A percentile compares a stretch with the other conserved stretches of the same genome.
Conservation (phyloP, 257 asterid species). For the Thymus quinquecostatus region DNA sequence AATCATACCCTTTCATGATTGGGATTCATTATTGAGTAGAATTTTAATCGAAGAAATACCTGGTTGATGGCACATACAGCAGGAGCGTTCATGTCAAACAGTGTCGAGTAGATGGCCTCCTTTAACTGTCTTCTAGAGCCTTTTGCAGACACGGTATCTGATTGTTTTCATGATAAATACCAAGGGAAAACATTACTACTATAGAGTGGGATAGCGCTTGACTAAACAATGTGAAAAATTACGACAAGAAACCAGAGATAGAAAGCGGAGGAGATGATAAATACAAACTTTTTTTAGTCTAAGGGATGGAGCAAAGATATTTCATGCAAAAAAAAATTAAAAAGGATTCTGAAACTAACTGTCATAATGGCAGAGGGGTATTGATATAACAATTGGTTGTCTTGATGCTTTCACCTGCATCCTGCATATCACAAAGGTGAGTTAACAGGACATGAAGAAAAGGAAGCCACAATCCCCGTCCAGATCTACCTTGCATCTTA, state of each 20-base stretch:
- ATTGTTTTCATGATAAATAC: slow-evolving; percentile 26
- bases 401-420: slow-evolving; percentile 91
- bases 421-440: slow-evolving; percentile 52
- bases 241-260: background rate
- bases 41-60: slow-evolving; percentile 48
- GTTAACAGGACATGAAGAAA: slow-evolving; percentile 17
- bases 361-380: slow-evolving; percentile 82
- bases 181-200: slow-evolving; percentile 24
- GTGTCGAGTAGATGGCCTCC: slow-evolving; percentile 74
- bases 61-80: slow-evolving; percentile 96
- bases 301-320: slow-evolving; percentile 3
- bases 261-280: slow-evolving; percentile 18
- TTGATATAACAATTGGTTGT: slow-evolving; percentile 87
- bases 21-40: slow-evolving; percentile 17
- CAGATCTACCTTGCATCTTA: background rate
- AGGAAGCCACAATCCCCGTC: slow-evolving; percentile 6
- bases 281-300: slow-evolving; percentile 8
- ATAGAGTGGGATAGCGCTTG: slow-evolving; percentile 8
- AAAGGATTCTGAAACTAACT: slow-evolving; percentile 57
- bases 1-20: background rate
- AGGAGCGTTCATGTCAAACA: slow-evolving; percentile 95
- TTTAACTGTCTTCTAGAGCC: slow-evolving; percentile 75
- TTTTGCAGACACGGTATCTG: slow-evolving; percentile 82
- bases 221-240: slow-evolving; percentile 18
- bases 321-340: background rate